Conservation (phyloP, 805 yeast genomes). For the Ogataea dorogensis region DNA sequence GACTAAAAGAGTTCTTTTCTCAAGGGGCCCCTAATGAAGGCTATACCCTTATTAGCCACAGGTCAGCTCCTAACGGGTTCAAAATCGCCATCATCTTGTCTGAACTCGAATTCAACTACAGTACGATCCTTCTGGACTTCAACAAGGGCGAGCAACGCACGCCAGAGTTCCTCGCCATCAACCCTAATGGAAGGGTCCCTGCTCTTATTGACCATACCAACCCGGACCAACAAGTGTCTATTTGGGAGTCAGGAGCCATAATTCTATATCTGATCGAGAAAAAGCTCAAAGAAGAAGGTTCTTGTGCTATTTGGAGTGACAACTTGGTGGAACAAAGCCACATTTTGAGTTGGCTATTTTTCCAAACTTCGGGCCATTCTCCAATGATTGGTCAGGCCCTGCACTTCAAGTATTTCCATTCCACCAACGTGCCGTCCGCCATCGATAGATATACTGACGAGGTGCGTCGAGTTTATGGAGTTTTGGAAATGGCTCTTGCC, state of each 20-base stretch:
- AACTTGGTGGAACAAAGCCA: conserved; percentile 78
- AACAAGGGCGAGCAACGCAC: conserved; percentile 88
- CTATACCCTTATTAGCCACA: conserved; percentile 74
- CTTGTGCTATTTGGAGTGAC: conserved; percentile 77
- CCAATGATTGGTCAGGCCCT: conserved; percentile 99
- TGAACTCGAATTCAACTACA: conserved; percentile 76
- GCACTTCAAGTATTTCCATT: conserved; percentile 89
- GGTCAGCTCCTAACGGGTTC: conserved; percentile 94
- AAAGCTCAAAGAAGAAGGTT: conserved; percentile 58
- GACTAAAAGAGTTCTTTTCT: conserved; percentile 69
- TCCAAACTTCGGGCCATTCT: conserved; percentile 95
- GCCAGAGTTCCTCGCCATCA: conserved; percentile 89
- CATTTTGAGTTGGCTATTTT: conserved; percentile 85
- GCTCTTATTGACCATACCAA: conserved; percentile 86
- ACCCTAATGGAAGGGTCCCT: conserved; percentile 95
- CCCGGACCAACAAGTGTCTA: conserved; percentile 59
- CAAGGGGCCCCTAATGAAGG: conserved; percentile 72
- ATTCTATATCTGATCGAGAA: conserved; percentile 76
- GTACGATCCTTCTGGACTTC: conserved; percentile 83
- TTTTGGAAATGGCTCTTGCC: conserved; percentile 90
- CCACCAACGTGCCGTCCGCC: conserved; percentile 81
- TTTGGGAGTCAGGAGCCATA: conserved; percentile 96
- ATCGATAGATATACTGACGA: conserved; percentile 90
- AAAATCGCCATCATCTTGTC: conserved; percentile 89
- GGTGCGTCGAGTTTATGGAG: conserved; percentile 90